A percentile compares a stretch with the other conserved stretches of the same genome.
These are phyloP conservation scores for Trebouxia sp. DNA, from an alignment of 139 green algal genomes.

Conservation along the genomic window DNA sequence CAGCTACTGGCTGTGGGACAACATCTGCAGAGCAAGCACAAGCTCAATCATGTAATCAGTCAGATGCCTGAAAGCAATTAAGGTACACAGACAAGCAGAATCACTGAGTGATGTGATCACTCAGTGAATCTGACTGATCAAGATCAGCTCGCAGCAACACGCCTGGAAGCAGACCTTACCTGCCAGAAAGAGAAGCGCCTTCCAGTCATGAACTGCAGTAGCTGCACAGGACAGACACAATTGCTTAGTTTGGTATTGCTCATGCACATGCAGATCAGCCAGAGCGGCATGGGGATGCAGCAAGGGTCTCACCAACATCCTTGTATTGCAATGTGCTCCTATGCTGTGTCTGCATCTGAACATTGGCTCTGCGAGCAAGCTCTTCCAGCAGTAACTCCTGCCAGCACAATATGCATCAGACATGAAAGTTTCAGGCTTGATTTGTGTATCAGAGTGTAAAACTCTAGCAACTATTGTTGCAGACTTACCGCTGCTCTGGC, in stretches of 20 bases:
- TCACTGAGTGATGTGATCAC: no score
- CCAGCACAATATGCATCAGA: no score
- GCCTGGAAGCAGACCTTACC: neutral
- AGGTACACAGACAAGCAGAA: no score
- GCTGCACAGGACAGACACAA: neutral
- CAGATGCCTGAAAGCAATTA: no score
- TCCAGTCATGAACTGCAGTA: constrained; percentile 10
- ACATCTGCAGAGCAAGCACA: neutral
- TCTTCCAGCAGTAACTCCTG: constrained; percentile 36
- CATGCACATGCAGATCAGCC: neutral
- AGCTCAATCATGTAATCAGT: no score
- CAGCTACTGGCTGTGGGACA: constrained; percentile 8
- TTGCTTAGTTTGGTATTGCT: neutral
- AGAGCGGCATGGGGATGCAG: no score
- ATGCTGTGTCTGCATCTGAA: constrained; percentile 1
- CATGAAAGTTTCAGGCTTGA: neutral
- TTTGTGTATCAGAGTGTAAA: neutral
- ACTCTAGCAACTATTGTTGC: neutral
- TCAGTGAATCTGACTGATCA: no score
- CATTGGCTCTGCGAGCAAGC: constrained; percentile 4
- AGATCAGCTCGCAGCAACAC: neutral
- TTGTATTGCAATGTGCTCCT: constrained; percentile 24
- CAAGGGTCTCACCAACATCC: constrained; percentile 24
- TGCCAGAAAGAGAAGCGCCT: constrained; percentile 10
- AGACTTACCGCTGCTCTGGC: constrained; percentile 30